Percentiles rank a stretch among this genome's conserved stretches.
phyloP scores from a whole-genome alignment of 352 stramenopile genomes.

The Phytopythium helicoides region DNA sequence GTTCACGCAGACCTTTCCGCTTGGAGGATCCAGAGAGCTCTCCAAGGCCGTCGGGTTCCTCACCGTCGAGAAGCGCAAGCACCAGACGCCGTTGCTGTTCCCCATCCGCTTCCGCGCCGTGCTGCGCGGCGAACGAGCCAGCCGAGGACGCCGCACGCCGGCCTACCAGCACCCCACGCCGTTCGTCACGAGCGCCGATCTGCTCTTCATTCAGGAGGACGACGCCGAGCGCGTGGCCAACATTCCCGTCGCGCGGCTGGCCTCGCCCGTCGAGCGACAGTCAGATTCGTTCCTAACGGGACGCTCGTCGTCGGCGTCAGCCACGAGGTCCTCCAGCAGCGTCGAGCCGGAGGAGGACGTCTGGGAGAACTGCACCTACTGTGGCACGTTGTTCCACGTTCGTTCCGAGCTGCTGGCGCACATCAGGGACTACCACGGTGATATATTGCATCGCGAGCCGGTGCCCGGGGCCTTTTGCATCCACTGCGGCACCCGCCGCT shows the following conservation, averaged over 20 bases:
- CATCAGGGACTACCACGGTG: conserved; percentile 51
- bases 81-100: conserved; percentile 55
- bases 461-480: conserved; percentile 51
- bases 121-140: conserved; percentile 25
- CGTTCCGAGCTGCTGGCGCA: conserved; percentile 40
- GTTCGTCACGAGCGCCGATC: conserved; percentile 48
- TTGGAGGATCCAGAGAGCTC: conserved; percentile 43
- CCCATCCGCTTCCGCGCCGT: conserved; percentile 56
- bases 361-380: conserved; percentile 56
- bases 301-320: conserved; percentile 7
- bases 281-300: conserved; percentile 6
- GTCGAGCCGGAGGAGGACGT: conserved; percentile 23
- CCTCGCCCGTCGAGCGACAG: conserved; percentile 11
- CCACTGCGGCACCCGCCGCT: conserved; percentile 38
- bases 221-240: conserved; percentile 27
- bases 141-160: conserved; percentile 10
- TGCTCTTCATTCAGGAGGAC: conserved; percentile 57
- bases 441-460: conserved; percentile 49
- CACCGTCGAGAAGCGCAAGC: conserved; percentile 68
- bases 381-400: conserved; percentile 34
- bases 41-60: conserved; percentile 57
- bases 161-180: conserved; percentile 22
- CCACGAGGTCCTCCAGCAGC: neutral
- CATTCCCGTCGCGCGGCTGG: conserved; percentile 36
- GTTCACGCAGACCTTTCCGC: conserved; percentile 53